Base-by-base conservation (phyloP, 192 early-diverging fungal genomes). In the Entomortierella beljakovae region DNA sequence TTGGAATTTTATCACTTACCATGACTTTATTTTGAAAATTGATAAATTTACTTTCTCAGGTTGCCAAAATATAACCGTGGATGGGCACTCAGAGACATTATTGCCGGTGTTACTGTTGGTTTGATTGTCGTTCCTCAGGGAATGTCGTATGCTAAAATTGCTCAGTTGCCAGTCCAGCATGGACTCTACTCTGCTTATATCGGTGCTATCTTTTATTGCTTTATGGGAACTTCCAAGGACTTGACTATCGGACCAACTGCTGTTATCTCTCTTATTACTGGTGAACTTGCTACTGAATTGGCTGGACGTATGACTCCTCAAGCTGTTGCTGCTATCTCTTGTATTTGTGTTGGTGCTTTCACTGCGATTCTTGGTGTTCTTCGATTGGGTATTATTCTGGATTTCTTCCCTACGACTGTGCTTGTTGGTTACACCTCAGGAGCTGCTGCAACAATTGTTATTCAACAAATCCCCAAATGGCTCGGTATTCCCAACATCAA, bases 391-490 rank as follows among this genome's bases (percentile, higher is more conserved):
- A 86, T 94, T 54, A 81, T 97, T 32, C 91, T 97, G 42, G 92
- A 96, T 68, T 96, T 97, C 68, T 93, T 98, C 69, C 90, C 93
- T 29, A 77, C 85, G 23, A 88, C 95, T 1, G 92, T 93, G 29
- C 90, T 98, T 67, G 91, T 92, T 1, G 95, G 95, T 0, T 98
- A 97, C 73, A 95, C 92, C 67, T 88, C 94, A 2, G 95, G 95
- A 10, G 91, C 92, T 23, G 95, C 92, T 18, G 65, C 94, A 5
- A 92, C 87, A 31, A 94, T 96, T 65, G 87, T 92, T 43, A 89
- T 96, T 74, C 86, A 88, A 54, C 96, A 98, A 67, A 83, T 95
- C 48, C 88, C 92, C 15, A 88, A 86, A 23, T 85, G 96, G 50
- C 82, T 97, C 68, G 95, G 96, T 31, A 90, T 96, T 72, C 87